Conservation (phyloP, 2,329 filamentous ascomycete species). For the Penicillium glabrum region DNA sequence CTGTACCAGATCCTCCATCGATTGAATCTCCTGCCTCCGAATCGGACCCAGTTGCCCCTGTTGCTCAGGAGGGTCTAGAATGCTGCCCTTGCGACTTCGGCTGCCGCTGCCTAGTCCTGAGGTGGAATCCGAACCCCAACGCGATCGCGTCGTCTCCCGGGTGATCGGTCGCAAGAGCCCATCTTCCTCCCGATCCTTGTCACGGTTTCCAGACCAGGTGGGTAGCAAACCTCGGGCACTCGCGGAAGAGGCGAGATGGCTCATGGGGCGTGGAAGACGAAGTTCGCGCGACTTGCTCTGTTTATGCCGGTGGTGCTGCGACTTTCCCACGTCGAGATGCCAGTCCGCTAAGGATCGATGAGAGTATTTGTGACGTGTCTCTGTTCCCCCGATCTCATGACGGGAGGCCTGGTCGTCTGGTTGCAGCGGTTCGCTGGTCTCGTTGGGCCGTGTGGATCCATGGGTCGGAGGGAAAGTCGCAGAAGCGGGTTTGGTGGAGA, state of each 20-base stretch:
- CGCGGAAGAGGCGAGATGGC: constrained; percentile 30
- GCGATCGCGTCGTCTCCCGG: constrained; percentile 32
- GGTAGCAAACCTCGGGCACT: constrained; percentile 32
- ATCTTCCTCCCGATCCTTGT: constrained; percentile 34
- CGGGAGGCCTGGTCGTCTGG: neutral
- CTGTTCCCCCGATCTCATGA: neutral
- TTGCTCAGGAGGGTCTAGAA: constrained; percentile 27
- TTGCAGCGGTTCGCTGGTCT: constrained; percentile 14
- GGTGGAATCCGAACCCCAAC: constrained; percentile 36
- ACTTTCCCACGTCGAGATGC: constrained; percentile 11
- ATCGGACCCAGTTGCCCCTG: constrained; percentile 29
- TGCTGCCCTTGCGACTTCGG: constrained; percentile 31
- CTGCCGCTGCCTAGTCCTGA: constrained; percentile 22
- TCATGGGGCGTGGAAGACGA: constrained; percentile 35
- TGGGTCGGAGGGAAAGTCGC: constrained; percentile 25
- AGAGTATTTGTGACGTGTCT: constrained; percentile 3
- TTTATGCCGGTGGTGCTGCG: constrained; percentile 27
- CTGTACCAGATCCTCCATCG: constrained; percentile 36
- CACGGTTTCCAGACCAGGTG: constrained; percentile 28
- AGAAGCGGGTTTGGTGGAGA: constrained; percentile 18
- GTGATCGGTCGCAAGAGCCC: constrained; percentile 31
- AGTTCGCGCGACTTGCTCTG: constrained; percentile 33
- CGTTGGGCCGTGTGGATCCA: constrained; percentile 22
- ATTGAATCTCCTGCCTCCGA: constrained; percentile 30
- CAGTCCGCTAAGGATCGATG: constrained; percentile 9